Evolutionary conservation across 2,329 filamentous ascomycete genomes (phyloP).

Genomic region (Aspergillus brunneoviolaceus): DNA sequence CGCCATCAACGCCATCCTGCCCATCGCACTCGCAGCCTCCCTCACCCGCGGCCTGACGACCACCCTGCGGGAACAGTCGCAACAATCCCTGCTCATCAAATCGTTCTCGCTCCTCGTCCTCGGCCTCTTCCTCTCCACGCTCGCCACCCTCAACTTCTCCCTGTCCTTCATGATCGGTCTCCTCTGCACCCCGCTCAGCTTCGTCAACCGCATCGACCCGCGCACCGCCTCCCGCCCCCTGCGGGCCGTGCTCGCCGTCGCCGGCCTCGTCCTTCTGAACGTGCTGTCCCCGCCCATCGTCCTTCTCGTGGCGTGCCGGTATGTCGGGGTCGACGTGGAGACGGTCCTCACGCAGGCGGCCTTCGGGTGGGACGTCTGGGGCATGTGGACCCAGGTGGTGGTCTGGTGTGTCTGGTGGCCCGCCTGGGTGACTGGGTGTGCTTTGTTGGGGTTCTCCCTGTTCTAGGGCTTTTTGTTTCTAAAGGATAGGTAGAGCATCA

Average conservation of each 20-base stretch:
- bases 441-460: conserved; percentile 36
- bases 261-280: conserved; percentile 56
- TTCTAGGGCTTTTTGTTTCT: conserved; percentile 17
- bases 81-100: conserved; percentile 77
- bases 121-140: conserved; percentile 85
- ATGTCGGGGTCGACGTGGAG: conserved; percentile 52
- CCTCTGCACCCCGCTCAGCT: conserved; percentile 74
- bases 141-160: conserved; percentile 95
- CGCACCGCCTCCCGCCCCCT: conserved; percentile 18
- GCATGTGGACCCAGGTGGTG: conserved; percentile 82
- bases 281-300: conserved; percentile 60
- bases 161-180: conserved; percentile 83
- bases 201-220: conserved; percentile 47
- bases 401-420: conserved; percentile 98
- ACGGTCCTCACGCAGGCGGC: conserved; percentile 69
- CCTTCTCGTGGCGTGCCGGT: conserved; percentile 51
- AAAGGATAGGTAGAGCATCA: not conserved
- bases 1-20: conserved; percentile 56
- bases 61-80: conserved; percentile 55
- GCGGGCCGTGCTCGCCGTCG: conserved; percentile 28
- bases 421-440: conserved; percentile 70
- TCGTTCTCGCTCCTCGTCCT: conserved; percentile 90
- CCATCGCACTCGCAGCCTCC: conserved; percentile 56
- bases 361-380: conserved; percentile 86
- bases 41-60: conserved; percentile 49